Conservation (phyloP, 2,329 filamentous ascomycete genomes). For the Aspergillus tubingensis region DNA sequence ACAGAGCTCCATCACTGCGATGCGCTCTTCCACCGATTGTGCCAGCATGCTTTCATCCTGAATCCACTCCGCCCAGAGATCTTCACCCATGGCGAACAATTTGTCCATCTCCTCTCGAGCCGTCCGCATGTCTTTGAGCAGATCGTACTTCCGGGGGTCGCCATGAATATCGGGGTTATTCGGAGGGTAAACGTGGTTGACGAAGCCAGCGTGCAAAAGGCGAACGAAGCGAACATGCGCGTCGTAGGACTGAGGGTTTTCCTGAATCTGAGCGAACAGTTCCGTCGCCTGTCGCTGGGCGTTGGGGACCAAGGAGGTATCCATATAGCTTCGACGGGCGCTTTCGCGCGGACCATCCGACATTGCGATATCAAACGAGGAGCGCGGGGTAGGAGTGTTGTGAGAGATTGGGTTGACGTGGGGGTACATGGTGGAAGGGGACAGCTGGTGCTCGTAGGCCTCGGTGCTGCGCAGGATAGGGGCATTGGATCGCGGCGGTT, state of each 20-base stretch:
- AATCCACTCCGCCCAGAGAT: conserved; percentile 65
- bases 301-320: conserved; percentile 44
- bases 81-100: conserved; percentile 64
- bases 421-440: conserved; percentile 45
- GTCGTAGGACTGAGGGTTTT: conserved; percentile 51
- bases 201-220: conserved; percentile 49
- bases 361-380: conserved; percentile 49
- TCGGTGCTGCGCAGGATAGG: conserved; percentile 42
- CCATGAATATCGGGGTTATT: conserved; percentile 48
- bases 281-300: conserved; percentile 45
- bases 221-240: conserved; percentile 50
- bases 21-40: conserved; percentile 57
- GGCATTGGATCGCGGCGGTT: conserved; percentile 43
- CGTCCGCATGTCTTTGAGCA: conserved; percentile 49
- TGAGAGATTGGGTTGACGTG: conserved; percentile 40
- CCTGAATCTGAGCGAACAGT: conserved; percentile 45
- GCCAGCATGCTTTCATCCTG: conserved; percentile 63
- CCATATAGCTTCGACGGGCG: conserved; percentile 43
- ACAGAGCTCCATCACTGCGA: conserved; percentile 61
- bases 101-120: conserved; percentile 61
- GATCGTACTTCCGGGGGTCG: conserved; percentile 48
- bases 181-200: conserved; percentile 50
- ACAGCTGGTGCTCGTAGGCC: conserved; percentile 46
- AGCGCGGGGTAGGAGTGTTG: conserved; percentile 43
- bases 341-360: conserved; percentile 45